phyloP scores from a whole-genome alignment of 2,329 filamentous ascomycete species.

The Hansfordia pulvinata region DNA sequence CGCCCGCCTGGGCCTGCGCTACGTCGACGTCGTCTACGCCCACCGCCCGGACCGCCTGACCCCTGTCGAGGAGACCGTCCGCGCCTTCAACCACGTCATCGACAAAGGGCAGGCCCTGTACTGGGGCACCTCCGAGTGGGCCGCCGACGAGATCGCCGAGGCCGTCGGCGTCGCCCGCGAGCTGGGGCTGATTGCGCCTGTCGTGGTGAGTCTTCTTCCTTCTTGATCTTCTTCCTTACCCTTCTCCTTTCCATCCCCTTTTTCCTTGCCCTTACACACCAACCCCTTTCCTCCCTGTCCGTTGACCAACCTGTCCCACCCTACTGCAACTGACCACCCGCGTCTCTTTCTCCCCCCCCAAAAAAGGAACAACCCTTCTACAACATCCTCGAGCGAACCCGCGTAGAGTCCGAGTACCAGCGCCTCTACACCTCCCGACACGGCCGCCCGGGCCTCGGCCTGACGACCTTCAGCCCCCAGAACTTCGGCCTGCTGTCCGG shows the following conservation, averaged over 20 bases:
- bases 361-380: conserved; percentile 58
- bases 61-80: conserved; percentile 58
- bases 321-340: too few species aligned
- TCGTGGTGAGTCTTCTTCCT: too few species aligned
- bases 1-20: conserved; percentile 39
- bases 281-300: too few species aligned
- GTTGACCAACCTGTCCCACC: too few species aligned
- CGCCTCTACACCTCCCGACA: conserved; percentile 47
- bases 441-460: conserved; percentile 43
- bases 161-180: conserved; percentile 48
- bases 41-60: conserved; percentile 55
- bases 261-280: too few species aligned
- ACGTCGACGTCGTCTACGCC: conserved; percentile 57
- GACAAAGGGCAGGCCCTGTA: conserved; percentile 55
- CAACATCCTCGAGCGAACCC: conserved; percentile 46
- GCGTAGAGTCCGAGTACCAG: conserved; percentile 49
- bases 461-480: conserved; percentile 51
- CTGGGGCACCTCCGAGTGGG: conserved; percentile 60
- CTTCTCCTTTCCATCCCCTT: too few species aligned
- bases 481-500: conserved; percentile 48
- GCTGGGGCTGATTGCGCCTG: conserved; percentile 45
- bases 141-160: conserved; percentile 48
- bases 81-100: conserved; percentile 59
- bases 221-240: too few species aligned
- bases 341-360: too few species aligned